phyloP scores from a whole-genome alignment of 306 rosid species.

The Cyclanthera cordifolia region DNA sequence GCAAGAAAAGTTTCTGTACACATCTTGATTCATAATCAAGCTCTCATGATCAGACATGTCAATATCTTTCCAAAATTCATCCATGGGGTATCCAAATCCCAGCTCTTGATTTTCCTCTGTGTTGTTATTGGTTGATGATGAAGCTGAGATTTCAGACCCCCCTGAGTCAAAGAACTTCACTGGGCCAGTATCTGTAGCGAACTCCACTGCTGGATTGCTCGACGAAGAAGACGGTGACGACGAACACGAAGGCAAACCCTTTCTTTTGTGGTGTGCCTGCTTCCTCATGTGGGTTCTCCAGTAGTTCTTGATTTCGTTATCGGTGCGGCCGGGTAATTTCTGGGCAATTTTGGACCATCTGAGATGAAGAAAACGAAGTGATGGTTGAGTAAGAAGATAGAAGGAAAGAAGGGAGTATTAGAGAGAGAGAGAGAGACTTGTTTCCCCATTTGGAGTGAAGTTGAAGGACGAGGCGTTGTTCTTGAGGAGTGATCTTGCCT shows the following conservation, averaged over 20 bases:
- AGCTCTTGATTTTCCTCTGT: not conserved
- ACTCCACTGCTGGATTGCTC: too few relatives aligned
- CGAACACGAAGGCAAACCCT: conserved; percentile 13
- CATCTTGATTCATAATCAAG: not conserved
- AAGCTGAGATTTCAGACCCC: conserved; percentile 22
- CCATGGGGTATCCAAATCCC: conserved; percentile 37
- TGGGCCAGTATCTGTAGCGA: conserved; percentile 22
- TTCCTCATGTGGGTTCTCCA: conserved; percentile 98
- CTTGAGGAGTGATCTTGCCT: conserved; percentile 79
- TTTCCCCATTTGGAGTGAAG: conserved; percentile 95
- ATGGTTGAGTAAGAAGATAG: too few relatives aligned
- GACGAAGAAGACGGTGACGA: conserved; percentile 14
- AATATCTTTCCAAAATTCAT: conserved; percentile 93
- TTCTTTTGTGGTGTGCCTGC: conserved; percentile 65
- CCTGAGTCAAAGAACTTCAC: conserved; percentile 76
- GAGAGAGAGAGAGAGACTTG: conserved; percentile 34
- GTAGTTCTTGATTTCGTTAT: conserved; percentile 89
- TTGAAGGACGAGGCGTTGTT: conserved; percentile 73
- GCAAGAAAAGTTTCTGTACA: conserved; percentile 28
- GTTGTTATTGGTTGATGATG: conserved; percentile 19
- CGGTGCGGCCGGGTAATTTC: conserved; percentile 86
- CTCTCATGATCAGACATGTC: conserved; percentile 36
- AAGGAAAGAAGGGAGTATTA: too few relatives aligned
- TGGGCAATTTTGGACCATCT: conserved; percentile 97
- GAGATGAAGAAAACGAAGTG: not conserved